Evolutionary conservation across 176 grass and related monocot species (phyloP).

Genomic region (Triticum urartu): DNA sequence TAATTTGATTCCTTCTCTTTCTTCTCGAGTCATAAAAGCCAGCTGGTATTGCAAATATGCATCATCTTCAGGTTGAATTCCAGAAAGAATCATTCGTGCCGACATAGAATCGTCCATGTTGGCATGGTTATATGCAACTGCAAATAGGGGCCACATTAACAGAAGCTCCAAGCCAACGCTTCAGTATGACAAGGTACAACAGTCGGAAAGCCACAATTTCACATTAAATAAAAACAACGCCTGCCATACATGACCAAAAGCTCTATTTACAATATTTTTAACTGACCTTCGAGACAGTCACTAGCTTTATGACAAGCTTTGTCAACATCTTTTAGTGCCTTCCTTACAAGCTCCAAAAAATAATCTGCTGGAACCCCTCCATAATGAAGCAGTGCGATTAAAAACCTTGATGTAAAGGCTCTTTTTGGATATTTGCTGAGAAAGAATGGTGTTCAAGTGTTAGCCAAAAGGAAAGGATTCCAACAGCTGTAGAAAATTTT

Average conservation of each 20-base stretch:
- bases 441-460: background rate
- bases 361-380: constrained; percentile 48
- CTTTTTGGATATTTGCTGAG: constrained; percentile 50
- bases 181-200: background rate
- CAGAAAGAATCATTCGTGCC: constrained; percentile 58
- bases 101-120: constrained; percentile 57
- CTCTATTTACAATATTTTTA: background rate
- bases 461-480: background rate
- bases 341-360: constrained; percentile 60
- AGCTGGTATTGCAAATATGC: constrained; percentile 44
- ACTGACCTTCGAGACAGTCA: constrained; percentile 30
- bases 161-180: background rate
- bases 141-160: background rate
- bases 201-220: background rate
- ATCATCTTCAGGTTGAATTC: constrained; percentile 45
- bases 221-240: background rate
- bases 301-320: background rate
- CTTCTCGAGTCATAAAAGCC: constrained; percentile 11
- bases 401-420: constrained; percentile 44
- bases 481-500: background rate
- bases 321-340: constrained; percentile 35
- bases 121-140: constrained; percentile 50
- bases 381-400: constrained; percentile 54
- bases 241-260: background rate
- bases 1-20: constrained; percentile 48